Percentiles rank a stretch among this genome's conserved stretches.
These are phyloP conservation scores for Penicillium sp. DNA, from an alignment of 2,329 filamentous ascomycete species.

Conservation along the genomic window DNA sequence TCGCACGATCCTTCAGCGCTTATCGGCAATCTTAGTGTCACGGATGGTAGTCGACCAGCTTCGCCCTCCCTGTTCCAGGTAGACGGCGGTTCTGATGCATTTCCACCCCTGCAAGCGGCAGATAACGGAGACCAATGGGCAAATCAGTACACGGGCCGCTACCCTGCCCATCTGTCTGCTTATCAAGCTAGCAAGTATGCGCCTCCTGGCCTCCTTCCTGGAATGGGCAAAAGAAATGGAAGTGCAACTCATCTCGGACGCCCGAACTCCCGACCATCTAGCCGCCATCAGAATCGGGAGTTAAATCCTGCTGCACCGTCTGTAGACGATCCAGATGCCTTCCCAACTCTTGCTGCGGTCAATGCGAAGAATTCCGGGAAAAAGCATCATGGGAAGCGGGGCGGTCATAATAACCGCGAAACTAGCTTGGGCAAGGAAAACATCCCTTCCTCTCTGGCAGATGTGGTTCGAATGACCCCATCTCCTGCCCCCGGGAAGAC, in stretches of 20 bases:
- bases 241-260: conserved; percentile 59
- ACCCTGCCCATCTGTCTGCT: conserved; percentile 45
- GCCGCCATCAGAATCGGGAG: conserved; percentile 70
- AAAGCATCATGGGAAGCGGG: conserved; percentile 90
- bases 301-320: conserved; percentile 67
- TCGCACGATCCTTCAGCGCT: conserved; percentile 91
- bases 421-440: conserved; percentile 64
- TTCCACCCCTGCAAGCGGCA: conserved; percentile 70
- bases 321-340: conserved; percentile 92
- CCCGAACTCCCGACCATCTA: conserved; percentile 78
- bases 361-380: conserved; percentile 70
- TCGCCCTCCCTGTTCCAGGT: conserved; percentile 67
- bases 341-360: conserved; percentile 81
- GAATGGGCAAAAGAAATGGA: conserved; percentile 43
- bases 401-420: conserved; percentile 65
- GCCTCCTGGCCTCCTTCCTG: conserved; percentile 31
- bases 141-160: conserved; percentile 47
- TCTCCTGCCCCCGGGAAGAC: conserved; percentile 66
- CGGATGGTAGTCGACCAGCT: conserved; percentile 51
- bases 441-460: conserved; percentile 75
- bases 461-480: conserved; percentile 93
- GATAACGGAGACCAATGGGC: conserved; percentile 61
- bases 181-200: conserved; percentile 49
- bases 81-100: conserved; percentile 74
- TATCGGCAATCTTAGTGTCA: conserved; percentile 75